Percentiles rank a stretch among this genome's conserved stretches.
Conservation (phyloP, 768 basidiomycete species). For the Mycena capillaripes region DNA sequence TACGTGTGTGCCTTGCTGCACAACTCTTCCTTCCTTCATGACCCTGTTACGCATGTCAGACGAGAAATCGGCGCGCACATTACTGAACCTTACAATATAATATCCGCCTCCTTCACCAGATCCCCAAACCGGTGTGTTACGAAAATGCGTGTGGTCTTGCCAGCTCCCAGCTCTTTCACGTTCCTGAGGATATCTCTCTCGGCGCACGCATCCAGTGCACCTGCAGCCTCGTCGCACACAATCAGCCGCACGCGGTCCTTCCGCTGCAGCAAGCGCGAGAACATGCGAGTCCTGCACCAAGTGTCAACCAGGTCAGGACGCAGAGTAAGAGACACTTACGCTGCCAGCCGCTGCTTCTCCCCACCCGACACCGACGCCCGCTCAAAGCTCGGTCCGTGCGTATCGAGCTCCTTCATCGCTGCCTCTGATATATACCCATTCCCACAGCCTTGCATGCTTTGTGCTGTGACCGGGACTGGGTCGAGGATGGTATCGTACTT, state of each 20-base stretch:
- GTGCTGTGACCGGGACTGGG: constrained; percentile 43
- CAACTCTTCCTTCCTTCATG: constrained; percentile 59
- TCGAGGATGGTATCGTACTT: constrained; percentile 58
- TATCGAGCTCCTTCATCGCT: constrained; percentile 49
- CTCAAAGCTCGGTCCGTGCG: constrained; percentile 45
- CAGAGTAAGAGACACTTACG: constrained; percentile 50
- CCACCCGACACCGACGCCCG: constrained; percentile 55
- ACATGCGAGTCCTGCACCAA: constrained; percentile 42
- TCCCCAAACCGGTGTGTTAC: constrained; percentile 70
- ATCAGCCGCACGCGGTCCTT: constrained; percentile 60
- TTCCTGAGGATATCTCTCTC: constrained; percentile 63
- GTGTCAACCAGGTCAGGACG: not conserved
- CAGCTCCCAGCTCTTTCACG: constrained; percentile 52
- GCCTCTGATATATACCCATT: constrained; percentile 43
- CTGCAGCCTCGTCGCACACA: constrained; percentile 71
- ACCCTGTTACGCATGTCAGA: constrained; percentile 45
- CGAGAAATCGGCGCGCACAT: constrained; percentile 10
- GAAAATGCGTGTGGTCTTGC: constrained; percentile 66
- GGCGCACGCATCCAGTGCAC: constrained; percentile 67
- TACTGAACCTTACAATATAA: constrained; percentile 59
- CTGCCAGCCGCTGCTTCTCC: constrained; percentile 64
- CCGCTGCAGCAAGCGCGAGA: constrained; percentile 63
- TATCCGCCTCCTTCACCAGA: constrained; percentile 63
- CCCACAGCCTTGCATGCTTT: constrained; percentile 47
- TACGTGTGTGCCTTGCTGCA: constrained; percentile 57